A percentile compares a stretch with the other conserved stretches of the same genome.
Evolutionary conservation across 163 green algal species (phyloP).

Genomic region (Volvox carteri): DNA sequence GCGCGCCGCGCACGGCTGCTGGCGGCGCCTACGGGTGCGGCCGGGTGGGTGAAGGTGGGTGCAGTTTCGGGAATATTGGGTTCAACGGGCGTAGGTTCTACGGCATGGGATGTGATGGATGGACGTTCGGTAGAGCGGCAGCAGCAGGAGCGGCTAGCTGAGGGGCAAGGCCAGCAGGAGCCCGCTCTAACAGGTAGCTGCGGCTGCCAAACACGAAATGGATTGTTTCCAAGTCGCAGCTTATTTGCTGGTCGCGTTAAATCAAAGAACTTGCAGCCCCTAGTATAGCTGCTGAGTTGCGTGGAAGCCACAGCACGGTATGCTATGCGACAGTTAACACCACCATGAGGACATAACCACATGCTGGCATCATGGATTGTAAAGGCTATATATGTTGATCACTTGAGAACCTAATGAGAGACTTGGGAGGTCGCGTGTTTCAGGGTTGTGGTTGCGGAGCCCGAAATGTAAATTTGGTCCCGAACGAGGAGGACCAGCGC

Average conservation of each 20-base stretch:
- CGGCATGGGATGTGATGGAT: no score
- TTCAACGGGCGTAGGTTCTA: no score
- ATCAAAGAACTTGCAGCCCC: background rate
- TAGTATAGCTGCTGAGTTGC: background rate
- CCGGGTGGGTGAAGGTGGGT: background rate
- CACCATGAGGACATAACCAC: background rate
- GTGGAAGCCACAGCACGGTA: conserved; percentile 4
- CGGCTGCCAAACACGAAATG: background rate
- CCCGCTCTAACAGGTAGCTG: no score
- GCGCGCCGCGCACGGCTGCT: conserved; percentile 21
- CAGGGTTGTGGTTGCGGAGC: background rate
- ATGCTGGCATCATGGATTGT: background rate
- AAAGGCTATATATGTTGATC: no score
- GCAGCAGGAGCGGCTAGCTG: no score
- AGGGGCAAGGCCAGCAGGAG: no score
- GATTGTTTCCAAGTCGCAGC: no score
- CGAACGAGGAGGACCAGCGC: background rate
- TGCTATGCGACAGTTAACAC: background rate
- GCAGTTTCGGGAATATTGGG: background rate
- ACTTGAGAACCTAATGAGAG: no score
- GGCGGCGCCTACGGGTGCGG: background rate
- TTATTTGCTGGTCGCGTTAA: no score
- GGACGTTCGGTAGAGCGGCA: no score
- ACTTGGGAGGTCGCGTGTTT: no score
- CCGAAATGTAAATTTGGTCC: background rate